Evolutionary conservation across 331 rosid genomes (phyloP).

Genomic region (Cydonia oblonga): DNA sequence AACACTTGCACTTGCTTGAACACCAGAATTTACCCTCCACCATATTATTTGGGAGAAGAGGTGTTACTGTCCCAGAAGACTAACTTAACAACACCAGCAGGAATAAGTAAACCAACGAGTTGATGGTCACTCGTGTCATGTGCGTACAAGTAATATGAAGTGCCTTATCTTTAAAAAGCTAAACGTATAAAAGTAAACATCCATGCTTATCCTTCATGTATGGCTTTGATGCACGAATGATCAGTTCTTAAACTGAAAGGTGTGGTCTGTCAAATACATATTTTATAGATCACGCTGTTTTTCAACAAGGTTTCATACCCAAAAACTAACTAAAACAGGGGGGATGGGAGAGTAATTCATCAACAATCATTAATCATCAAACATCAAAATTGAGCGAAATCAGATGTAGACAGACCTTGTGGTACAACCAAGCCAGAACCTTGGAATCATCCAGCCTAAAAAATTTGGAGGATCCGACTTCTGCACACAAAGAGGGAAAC

Average conservation of each 20-base stretch:
- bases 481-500: conserved; percentile 23
- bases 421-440: conserved; percentile 66
- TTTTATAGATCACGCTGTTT: not conserved
- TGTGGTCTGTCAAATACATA: not conserved
- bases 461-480: conserved; percentile 60
- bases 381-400: not conserved
- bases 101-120: not conserved
- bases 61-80: not conserved
- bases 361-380: not conserved
- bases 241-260: not conserved
- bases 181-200: not conserved
- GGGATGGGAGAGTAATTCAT: not conserved
- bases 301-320: not conserved
- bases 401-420: conserved; percentile 43
- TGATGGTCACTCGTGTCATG: not conserved
- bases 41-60: not conserved
- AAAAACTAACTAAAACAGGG: not conserved
- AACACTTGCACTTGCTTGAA: not conserved
- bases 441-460: conserved; percentile 90
- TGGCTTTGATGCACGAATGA: not conserved
- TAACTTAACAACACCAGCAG: not conserved
- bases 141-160: not conserved
- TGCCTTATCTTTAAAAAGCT: not conserved
- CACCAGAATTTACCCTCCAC: not conserved
- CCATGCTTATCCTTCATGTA: not conserved